Percentiles rank a stretch among this genome's conserved stretches.
Evolutionary conservation across 2,329 filamentous ascomycete species (phyloP).

Genomic region (Elsinoe perseae): DNA sequence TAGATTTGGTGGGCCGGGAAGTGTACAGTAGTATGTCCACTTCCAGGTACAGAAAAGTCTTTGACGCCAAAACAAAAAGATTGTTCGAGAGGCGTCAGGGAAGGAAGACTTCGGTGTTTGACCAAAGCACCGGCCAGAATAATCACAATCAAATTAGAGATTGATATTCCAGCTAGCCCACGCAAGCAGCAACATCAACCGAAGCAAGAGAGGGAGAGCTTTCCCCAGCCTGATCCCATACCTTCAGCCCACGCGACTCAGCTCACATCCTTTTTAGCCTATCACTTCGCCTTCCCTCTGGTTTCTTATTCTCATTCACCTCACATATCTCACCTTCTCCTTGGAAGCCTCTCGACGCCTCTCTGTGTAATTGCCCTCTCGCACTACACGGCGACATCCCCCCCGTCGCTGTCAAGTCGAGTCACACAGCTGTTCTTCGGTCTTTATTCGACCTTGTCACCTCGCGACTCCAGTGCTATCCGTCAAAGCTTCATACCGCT

Average conservation of each 20-base stretch:
- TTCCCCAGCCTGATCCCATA: slow-evolving; percentile 1
- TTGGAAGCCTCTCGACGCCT: not conserved
- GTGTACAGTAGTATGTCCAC: slow-evolving; percentile 1
- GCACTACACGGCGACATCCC: not conserved
- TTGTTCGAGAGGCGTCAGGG: slow-evolving; percentile 1
- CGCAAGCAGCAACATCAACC: not conserved
- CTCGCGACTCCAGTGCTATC: not conserved
- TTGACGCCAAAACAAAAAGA: not conserved
- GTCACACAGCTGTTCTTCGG: not conserved
- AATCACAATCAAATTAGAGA: not conserved
- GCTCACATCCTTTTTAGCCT: slow-evolving; percentile 14
- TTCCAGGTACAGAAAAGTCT: not conserved
- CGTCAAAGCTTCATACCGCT: not conserved
- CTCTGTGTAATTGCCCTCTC: not conserved
- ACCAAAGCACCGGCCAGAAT: slow-evolving; percentile 2
- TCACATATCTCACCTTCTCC: slow-evolving; percentile 3
- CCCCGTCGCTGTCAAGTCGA: not conserved
- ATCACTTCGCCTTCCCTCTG: not conserved
- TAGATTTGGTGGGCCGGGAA: not conserved
- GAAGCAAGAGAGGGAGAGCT: not conserved
- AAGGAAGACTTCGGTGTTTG: slow-evolving; percentile 8
- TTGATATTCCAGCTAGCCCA: not conserved
- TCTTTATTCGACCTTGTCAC: not conserved
- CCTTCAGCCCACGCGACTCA: slow-evolving; percentile 3
- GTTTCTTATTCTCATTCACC: not conserved